Evolutionary conservation across 2,329 filamentous ascomycete species (phyloP).

Genomic region (Trichoderma sp.): DNA sequence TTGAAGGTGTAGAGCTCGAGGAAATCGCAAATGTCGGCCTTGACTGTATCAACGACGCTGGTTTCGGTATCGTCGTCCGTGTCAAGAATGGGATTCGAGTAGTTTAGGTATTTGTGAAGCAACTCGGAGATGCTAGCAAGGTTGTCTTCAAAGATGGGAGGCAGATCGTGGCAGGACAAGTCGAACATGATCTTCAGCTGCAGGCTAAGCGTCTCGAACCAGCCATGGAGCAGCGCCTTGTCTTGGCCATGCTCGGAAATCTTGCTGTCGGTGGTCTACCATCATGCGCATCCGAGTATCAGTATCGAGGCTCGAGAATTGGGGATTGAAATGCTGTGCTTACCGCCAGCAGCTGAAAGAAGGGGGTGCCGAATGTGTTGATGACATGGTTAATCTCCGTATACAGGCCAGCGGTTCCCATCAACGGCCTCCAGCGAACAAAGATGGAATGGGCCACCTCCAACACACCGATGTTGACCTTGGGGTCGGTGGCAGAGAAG

Average conservation of each 20-base stretch:
- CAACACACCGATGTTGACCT: slow-evolving; percentile 88
- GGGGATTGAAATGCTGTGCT: slow-evolving; percentile 31
- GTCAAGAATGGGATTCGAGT: slow-evolving; percentile 78
- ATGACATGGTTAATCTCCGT: slow-evolving; percentile 97
- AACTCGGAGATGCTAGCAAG: slow-evolving; percentile 74
- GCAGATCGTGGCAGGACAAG: slow-evolving; percentile 94
- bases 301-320: slow-evolving; percentile 19
- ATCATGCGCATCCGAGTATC: slow-evolving; percentile 26
- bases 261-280: slow-evolving; percentile 65
- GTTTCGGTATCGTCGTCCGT: slow-evolving; percentile 90
- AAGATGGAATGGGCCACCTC: slow-evolving; percentile 99
- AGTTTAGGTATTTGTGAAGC: slow-evolving; percentile 90
- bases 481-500: slow-evolving; percentile 77
- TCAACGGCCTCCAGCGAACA: slow-evolving; percentile 90
- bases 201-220: slow-evolving; percentile 84
- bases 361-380: slow-evolving; percentile 78
- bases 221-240: slow-evolving; percentile 71
- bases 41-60: slow-evolving; percentile 80
- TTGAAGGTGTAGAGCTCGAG: slow-evolving; percentile 91
- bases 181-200: slow-evolving; percentile 93
- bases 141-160: slow-evolving; percentile 91
- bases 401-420: slow-evolving; percentile 89
- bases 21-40: slow-evolving; percentile 90
- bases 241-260: slow-evolving; percentile 77
- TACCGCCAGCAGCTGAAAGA: slow-evolving; percentile 77